A percentile compares a stretch with the other conserved stretches of the same genome.
Conservation (phyloP, 2,329 filamentous ascomycete species). For the Penicillium sp. region DNA sequence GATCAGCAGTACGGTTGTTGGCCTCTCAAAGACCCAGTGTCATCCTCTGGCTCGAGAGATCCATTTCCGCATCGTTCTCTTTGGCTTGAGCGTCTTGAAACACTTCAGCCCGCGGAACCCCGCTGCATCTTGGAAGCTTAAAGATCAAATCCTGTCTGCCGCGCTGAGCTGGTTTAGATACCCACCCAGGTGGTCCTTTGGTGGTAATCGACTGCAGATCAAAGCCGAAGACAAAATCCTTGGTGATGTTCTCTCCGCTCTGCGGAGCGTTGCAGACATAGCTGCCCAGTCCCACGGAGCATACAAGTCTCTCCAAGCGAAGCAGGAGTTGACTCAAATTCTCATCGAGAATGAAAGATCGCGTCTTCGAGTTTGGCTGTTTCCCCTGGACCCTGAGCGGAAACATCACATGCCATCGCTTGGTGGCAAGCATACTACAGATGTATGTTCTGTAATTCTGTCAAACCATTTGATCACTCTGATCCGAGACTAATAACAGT, state of each 20-base stretch:
- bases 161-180: constrained; percentile 85
- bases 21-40: constrained; percentile 66
- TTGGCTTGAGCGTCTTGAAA: constrained; percentile 75
- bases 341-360: constrained; percentile 82
- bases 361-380: constrained; percentile 85
- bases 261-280: constrained; percentile 65
- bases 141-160: constrained; percentile 84
- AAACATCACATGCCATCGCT: constrained; percentile 51
- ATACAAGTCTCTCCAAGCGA: constrained; percentile 68
- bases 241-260: constrained; percentile 66
- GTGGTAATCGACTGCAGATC: constrained; percentile 86
- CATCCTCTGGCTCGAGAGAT: constrained; percentile 90
- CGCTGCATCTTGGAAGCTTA: constrained; percentile 74
- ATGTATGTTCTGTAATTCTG: constrained; percentile 29
- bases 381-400: constrained; percentile 68
- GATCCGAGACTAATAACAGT: neutral
- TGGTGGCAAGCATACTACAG: constrained; percentile 42
- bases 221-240: constrained; percentile 88
- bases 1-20: constrained; percentile 74
- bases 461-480: neutral
- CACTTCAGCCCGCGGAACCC: constrained; percentile 65
- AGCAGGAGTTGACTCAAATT: constrained; percentile 78
- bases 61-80: constrained; percentile 83
- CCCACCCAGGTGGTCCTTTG: constrained; percentile 88
- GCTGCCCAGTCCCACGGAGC: constrained; percentile 52